Base-by-base conservation (phyloP, 2,329 filamentous ascomycete genomes). In the Fusarium mangiferae region DNA sequence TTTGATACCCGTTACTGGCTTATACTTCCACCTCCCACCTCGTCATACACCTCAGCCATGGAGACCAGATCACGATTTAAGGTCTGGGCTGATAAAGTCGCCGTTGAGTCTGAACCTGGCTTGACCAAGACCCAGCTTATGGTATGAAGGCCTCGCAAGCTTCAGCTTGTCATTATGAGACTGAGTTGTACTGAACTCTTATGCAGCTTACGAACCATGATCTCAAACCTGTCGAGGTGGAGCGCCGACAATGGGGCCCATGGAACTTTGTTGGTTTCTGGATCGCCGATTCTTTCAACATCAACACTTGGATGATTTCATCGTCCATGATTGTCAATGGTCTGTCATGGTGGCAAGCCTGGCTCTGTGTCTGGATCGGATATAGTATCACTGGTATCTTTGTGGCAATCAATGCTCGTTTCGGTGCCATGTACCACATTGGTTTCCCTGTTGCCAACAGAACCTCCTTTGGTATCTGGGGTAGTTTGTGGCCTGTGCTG, bases 221-320 rank as follows among this genome's bases (percentile, higher is more conserved):
- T 83, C 86, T 96, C 73, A 95, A 94, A 80, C 86, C 90, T 78
- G 94, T 98, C 58, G 94, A 97, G 80, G 91, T 90, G 22, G 90
- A 90, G 73, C 90, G 94, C 66, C 90, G 95, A 62, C 90, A 94
- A 88, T 98, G 95, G 95, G 91, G 91, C 24, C 85, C 92, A 36
- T 94, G 93, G 90, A 97, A 97, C 82, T 98, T 95, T 80, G 92
- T 97, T 45, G 93, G 90, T 20, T 96, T 96, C 80, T 96, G 94
- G 94, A 89, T 96, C 78, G 92, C 93, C 36, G 93, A 96, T 83
- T 93, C 90, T 1, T 94, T 95, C 85, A 96, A 96, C 81, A 94
- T 96, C 80, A 96, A 96, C 82, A 96, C 94, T 4, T 97, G 94
- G 95, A 97, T 97, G 94, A 96, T 97, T 72, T 93, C 93, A 0